Evolutionary conservation across 257 asterid species (phyloP).

Genomic region (Solanum neorickii): DNA sequence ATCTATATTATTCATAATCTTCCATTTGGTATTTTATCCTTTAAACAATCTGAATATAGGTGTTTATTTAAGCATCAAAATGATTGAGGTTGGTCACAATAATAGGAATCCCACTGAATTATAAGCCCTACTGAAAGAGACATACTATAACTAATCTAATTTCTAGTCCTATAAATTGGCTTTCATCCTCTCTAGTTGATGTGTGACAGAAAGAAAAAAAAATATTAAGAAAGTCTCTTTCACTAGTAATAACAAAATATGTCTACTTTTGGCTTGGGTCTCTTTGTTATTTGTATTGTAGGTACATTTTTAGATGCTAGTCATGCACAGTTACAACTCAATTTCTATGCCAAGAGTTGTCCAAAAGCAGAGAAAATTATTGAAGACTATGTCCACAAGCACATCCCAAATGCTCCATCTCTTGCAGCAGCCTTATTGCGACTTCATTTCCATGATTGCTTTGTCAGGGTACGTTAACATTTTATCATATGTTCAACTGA

Average conservation of each 20-base stretch:
- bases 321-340: background rate
- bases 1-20: background rate
- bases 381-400: background rate
- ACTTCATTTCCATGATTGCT: conserved; percentile 26
- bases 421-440: conserved; percentile 19
- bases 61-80: background rate
- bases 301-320: background rate
- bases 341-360: background rate
- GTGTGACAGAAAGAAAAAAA: too few relatives aligned
- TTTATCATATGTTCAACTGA: background rate
- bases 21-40: background rate
- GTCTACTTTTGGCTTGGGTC: background rate
- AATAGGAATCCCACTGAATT: background rate
- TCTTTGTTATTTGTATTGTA: background rate
- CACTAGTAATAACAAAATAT: background rate
- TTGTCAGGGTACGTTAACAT: conserved; percentile 6
- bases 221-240: background rate
- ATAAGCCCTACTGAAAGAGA: background rate
- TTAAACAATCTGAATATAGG: background rate
- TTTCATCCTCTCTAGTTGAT: background rate
- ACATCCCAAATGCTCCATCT: background rate
- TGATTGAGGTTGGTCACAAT: background rate
- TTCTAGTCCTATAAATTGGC: background rate
- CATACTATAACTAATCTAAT: background rate
- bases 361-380: conserved; percentile 10